Base-by-base conservation (phyloP, 345 rosid species). In the Anacardium occidentale region DNA sequence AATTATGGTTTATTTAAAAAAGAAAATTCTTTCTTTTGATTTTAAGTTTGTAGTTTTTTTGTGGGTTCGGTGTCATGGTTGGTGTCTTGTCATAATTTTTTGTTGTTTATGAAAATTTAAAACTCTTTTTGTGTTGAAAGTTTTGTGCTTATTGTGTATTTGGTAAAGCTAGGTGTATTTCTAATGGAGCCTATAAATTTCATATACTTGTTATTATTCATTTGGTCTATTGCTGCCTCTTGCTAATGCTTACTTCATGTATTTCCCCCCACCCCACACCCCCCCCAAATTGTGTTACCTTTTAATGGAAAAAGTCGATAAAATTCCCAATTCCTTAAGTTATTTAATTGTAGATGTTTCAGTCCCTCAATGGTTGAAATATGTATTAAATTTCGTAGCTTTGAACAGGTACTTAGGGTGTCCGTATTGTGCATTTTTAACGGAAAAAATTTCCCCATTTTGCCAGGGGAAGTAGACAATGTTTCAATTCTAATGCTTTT, bases 141-240 rank as follows among this genome's bases (percentile, higher is more conserved):
- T 47, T 11, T 47, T 11, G 51, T 47, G 51, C n/a, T 50, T 50
- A 0, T 18, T 13, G n/a, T 50, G 17, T 60, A 55, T 20, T 21
- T 55, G 42, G 18, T 70, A 58, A 69, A 70, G 55, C 5, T 24
- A 20, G 4, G 20, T 44, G 44, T 71, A 75, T 70, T 78, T 62
- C 73, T 63, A 21, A 37, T 47, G 58, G 64, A 80, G 70, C 25
- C 70, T 70, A 79, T 24, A 48, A 76, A 75, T 82, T 66, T 81
- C 73, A 62, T 81, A 54, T 60, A 75, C 69, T 60, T 80, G 82
- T 72, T 40, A 68, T 65, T 76, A 50, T 60, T 73, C 80, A 64
- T 79, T 79, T 77, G 75, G 75, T 82, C 84, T 78, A 73, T 83
- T 78, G 70, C 22, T 79, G 73, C 78, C 66, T 80, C 77, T 77